Percentiles rank a stretch among this genome's conserved stretches.
phyloP scores from a whole-genome alignment of 1,284 basidiomycete species.

The Amylostereum chailletii region DNA sequence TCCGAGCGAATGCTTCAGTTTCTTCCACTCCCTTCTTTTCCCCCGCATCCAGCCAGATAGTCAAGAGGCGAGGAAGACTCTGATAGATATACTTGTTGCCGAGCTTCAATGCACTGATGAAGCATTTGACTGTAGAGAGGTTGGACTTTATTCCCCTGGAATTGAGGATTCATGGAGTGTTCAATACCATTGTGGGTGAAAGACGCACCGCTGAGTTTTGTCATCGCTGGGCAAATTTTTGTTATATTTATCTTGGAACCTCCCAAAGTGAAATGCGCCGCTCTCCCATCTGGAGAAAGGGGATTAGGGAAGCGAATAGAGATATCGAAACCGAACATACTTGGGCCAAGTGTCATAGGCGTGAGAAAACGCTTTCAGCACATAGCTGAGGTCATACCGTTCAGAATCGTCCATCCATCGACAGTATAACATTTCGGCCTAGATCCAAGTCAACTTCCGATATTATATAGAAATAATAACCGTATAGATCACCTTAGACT shows the following conservation, averaged over 20 bases:
- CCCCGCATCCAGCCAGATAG: slow-evolving; percentile 93
- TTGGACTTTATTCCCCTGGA: slow-evolving; percentile 52
- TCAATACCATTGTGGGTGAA: background rate
- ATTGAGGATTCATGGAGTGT: background rate
- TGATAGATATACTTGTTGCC: slow-evolving; percentile 98
- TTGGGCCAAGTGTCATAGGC: slow-evolving; percentile 48
- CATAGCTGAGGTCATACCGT: slow-evolving; percentile 63
- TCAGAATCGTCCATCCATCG: slow-evolving; percentile 92
- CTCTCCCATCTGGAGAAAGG: slow-evolving; percentile 67
- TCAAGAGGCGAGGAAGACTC: slow-evolving; percentile 89
- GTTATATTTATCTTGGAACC: slow-evolving; percentile 77
- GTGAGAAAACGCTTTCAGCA: slow-evolving; percentile 52
- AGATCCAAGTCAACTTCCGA: slow-evolving; percentile 4
- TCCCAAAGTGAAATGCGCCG: slow-evolving; percentile 78
- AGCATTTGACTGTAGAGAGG: slow-evolving; percentile 59
- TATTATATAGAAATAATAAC: background rate
- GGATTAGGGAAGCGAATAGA: slow-evolving; percentile 6
- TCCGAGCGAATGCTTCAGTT: slow-evolving; percentile 39
- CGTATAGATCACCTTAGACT: slow-evolving; percentile 55
- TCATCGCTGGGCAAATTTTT: slow-evolving; percentile 44
- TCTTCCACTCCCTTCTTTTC: slow-evolving; percentile 38
- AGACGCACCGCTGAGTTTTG: slow-evolving; percentile 27
- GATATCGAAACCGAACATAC: slow-evolving; percentile 29
- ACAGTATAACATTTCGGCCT: slow-evolving; percentile 86
- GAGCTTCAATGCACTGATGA: slow-evolving; percentile 64